A percentile compares a stretch with the other conserved stretches of the same genome.
phyloP scores from a whole-genome alignment of 257 asterid species.

The Forsythia suspensa region DNA sequence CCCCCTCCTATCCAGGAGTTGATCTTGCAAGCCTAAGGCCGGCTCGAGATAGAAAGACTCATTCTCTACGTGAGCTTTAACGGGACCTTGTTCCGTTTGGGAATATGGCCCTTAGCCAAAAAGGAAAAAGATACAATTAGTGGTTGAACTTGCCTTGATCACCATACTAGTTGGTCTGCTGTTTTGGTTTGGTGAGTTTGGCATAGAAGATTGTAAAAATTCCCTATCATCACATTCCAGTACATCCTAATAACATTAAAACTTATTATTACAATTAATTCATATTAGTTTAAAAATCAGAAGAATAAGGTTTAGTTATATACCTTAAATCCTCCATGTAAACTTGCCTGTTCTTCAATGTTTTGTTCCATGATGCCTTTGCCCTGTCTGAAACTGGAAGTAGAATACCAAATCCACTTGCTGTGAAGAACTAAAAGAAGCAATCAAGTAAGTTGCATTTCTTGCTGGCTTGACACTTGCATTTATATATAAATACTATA shows the following conservation, averaged over 20 bases:
- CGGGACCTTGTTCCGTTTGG: too few relatives aligned
- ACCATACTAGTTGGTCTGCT: conserved; percentile 85
- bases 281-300: too few relatives aligned
- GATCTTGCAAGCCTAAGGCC: background rate
- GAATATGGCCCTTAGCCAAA: too few relatives aligned
- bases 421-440: background rate
- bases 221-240: too few relatives aligned
- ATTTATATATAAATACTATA: background rate
- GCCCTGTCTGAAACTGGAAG: background rate
- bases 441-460: conserved; percentile 11
- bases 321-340: too few relatives aligned
- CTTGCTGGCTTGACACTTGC: conserved; percentile 19
- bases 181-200: conserved; percentile 47
- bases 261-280: too few relatives aligned
- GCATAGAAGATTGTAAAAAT: conserved; percentile 6
- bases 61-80: too few relatives aligned
- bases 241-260: too few relatives aligned
- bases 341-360: conserved; percentile 29
- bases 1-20: too few relatives aligned
- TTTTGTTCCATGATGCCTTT: conserved; percentile 46
- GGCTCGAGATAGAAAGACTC: too few relatives aligned
- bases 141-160: conserved; percentile 54
- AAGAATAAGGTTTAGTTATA: too few relatives aligned
- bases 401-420: background rate
- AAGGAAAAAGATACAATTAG: background rate